Evolutionary conservation across 495 filamentous ascomycete genomes (phyloP).

Genomic region (Penicillium paradoxum): DNA sequence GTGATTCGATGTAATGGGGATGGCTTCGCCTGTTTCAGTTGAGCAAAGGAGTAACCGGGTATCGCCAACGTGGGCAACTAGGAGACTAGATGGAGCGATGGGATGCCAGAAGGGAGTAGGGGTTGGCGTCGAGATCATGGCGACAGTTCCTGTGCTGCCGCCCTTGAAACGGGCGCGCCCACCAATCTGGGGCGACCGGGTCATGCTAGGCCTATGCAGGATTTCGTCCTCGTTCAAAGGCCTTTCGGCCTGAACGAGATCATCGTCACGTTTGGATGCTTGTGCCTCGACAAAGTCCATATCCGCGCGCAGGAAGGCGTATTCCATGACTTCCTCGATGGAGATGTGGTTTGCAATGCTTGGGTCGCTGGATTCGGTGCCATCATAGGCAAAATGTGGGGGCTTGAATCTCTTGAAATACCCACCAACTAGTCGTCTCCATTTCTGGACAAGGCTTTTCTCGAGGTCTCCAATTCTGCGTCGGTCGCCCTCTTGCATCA

Average conservation of each 20-base stretch:
- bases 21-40: constrained; percentile 68
- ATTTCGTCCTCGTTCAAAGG: constrained; percentile 79
- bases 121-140: constrained; percentile 84
- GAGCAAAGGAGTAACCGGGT: constrained; percentile 84
- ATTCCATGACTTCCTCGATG: constrained; percentile 58
- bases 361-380: constrained; percentile 13
- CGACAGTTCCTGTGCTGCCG: constrained; percentile 84
- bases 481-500: constrained; percentile 37
- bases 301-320: constrained; percentile 89
- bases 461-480: constrained; percentile 51
- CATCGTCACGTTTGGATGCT: constrained; percentile 66
- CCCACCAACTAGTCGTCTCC: constrained; percentile 81
- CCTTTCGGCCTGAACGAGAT: constrained; percentile 60
- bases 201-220: constrained; percentile 57
- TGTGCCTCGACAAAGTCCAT: constrained; percentile 88
- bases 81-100: constrained; percentile 68
- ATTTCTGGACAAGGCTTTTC: constrained; percentile 62
- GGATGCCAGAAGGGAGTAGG: constrained; percentile 95
- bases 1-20: constrained; percentile 81
- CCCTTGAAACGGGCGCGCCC: constrained; percentile 77
- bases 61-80: constrained; percentile 91
- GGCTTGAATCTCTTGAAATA: constrained; percentile 91
- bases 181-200: constrained; percentile 57
- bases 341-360: constrained; percentile 24
- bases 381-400: constrained; percentile 49